Base-by-base conservation (phyloP, 2,329 filamentous ascomycete species). In the Pestalotiopsis sp. region DNA sequence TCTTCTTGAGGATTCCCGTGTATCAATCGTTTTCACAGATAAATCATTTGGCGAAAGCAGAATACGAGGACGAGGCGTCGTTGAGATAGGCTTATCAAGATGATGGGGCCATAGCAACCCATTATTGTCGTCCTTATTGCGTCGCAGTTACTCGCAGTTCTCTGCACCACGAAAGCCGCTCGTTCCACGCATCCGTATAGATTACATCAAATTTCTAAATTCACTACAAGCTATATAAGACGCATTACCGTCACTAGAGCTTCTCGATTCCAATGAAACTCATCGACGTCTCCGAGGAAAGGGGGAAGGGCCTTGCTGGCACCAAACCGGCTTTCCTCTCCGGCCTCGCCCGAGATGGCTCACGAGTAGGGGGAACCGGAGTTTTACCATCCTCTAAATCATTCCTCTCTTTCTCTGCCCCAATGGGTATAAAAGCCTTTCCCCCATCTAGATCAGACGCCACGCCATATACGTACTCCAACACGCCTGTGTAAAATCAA, bases 381-480 rank as follows among this genome's bases (percentile, higher is more conserved):
- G 17, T 52, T 52, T 20, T n/a, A 20, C 45, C 17, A 14, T 20
- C 45, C 17, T 52, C 45, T 9, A 20, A 52, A 52, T 52, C 45
- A 52, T 52, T 20, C 17, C n/a, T 20, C 17, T 52, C 45, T n/a
- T 52, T 20, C 17, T 20, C 11, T 52, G 20, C 20, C 45, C n/a
- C 45, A 17, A 52, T n/a, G 20, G 45, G 14, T 52, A 13, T 27
- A 20, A 62, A 59, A 27, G 59, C 59, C 36, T 62, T 62, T 27
- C 20, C 45, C 59, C 14, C 20, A 36, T 59, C 57, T 59, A 36
- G 27, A 39, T 39, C n/a, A 39, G 59, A 62, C 59, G 36, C 25
- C 59, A 39, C 7, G 31, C 59, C 59, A 62, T 62, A 36, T n/a
- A 62, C 31, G 31, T 62, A 62, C 59, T 62, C 59, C 59, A 62